Base-by-base conservation (phyloP, 768 basidiomycete genomes). In the Favolaschia claudopus region DNA sequence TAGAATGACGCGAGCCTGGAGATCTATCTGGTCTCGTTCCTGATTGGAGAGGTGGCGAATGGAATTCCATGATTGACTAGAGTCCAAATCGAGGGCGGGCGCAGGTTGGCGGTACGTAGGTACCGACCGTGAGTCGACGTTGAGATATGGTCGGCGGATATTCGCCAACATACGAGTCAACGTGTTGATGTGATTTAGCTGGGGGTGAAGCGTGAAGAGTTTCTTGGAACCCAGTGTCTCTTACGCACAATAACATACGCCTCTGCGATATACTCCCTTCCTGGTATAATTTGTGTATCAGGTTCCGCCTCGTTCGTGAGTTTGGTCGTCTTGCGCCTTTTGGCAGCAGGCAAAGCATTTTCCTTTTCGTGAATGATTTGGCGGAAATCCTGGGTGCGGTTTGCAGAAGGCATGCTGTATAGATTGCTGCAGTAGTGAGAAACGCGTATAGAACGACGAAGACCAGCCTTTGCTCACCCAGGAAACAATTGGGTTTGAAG, bases 1-100 rank as follows among this genome's bases (percentile, higher is more conserved):
- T 45, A 99, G 79, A 52, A 97, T 89, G 67, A 94, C 83, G 64
- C 91, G 89, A 29, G 93, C 91, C 70, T 96, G 92, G 59, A 95
- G 77, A 80, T 99, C 97, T 50, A 99, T 92, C 76, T 97, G 94
- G 75, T 98, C 96, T 60, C 96, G 82, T 72, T 99, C 96, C 62
- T 93, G 87, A 69, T 98, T 95, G 9, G 87, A 87, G 7, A 99
- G 82, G 67, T 89, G 78, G 60, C 84, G 85, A 48, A 93, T 78
- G 49, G 83, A 82, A 17, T 81, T 72, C 90, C 89, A 92, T 40
- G 80, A 77, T 58, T 80, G 76, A 57, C 79, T 74, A 43, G 82
- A 70, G 49, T 68, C 74, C 13, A 92, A 68, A 75, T 93, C 88
- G 52, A 92, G 74, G 39, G 71, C 82, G 39, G 83, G 81, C 36